Evolutionary conservation across 257 asterid genomes (phyloP), one percentile per base, ranked within the genome.

Genomic region (Penstemon newberryi): DNA sequence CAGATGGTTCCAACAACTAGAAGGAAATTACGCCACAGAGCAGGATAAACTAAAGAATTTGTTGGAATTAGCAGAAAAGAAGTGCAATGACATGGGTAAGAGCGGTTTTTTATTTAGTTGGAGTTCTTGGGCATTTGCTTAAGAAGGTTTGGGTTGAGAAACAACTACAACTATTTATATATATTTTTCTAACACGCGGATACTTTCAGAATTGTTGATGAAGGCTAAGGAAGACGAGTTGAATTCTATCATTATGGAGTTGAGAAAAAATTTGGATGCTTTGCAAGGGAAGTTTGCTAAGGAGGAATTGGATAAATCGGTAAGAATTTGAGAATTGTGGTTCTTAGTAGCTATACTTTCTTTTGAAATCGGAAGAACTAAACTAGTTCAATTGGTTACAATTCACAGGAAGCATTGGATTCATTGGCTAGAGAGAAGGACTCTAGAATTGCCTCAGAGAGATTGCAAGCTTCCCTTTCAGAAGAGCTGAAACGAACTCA

Each of bases 1-100:
- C 50, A 86, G 63, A 81, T 89, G 98, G 99, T 89, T 89, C 75
- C 96, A 86, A 59, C 97, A 85, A 70, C 88, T 84, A 25, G 97
- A 95, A 74, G 95, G 75, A 57, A 82, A 79, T 68, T 78, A 80
- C 66, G 82, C 69, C 3, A 56, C 75, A 18, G 92, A 87, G 84
- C 85, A 75, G 70, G 94, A 83, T 52, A 82, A 80, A 3, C 64
- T 83, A 18, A 86, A 79, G 64, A 81, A 65, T 63, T 67, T 83
- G 79, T 69, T 91, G 85, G 96, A 87, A 68, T 75, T 78, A 42
- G 87, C 91, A 7, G 94, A 91, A 76, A 91, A 91, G 79, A 84
- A 79, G 63, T 85, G 76, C 75, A 61, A 13, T 33, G 95, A 85
- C 11, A 69, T 75, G 73, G 95, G 96, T 89, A 79, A 70, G 71